Conservation (phyloP, 192 early-diverging fungal genomes). For the Spizellomyces punctatus region DNA sequence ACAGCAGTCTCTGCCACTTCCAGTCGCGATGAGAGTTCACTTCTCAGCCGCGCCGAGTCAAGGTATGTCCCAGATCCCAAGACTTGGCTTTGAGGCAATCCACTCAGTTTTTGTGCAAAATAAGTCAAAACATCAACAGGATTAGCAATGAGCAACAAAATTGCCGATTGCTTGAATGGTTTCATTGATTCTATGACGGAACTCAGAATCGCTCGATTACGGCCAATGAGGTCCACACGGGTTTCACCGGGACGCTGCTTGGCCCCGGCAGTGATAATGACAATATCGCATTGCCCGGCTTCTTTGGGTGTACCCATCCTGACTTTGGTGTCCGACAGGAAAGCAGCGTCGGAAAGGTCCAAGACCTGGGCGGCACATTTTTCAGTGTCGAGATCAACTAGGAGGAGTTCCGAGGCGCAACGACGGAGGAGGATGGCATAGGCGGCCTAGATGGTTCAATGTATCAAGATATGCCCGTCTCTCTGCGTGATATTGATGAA, state of each 20-base stretch:
- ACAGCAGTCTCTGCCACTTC: slow-evolving; percentile 71
- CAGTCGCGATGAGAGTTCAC: slow-evolving; percentile 53
- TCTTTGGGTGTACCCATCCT: slow-evolving; percentile 64
- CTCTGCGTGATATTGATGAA: background rate
- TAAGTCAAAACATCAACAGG: slow-evolving; percentile 82
- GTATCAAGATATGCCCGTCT: background rate
- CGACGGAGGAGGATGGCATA: slow-evolving; percentile 15
- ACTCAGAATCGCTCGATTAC: slow-evolving; percentile 78
- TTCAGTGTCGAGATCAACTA: slow-evolving; percentile 43
- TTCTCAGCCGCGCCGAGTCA: slow-evolving; percentile 73
- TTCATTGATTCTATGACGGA: slow-evolving; percentile 71
- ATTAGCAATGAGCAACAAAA: slow-evolving; percentile 78
- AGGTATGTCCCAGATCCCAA: slow-evolving; percentile 86
- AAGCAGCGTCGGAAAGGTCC: slow-evolving; percentile 81
- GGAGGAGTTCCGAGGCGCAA: slow-evolving; percentile 15
- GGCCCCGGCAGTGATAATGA: slow-evolving; percentile 83
- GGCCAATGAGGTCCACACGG: slow-evolving; percentile 67
- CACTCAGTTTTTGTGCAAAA: slow-evolving; percentile 82
- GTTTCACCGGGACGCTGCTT: slow-evolving; percentile 78
- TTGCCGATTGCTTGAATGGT: slow-evolving; percentile 69
- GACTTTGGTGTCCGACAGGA: slow-evolving; percentile 65
- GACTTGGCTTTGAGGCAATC: slow-evolving; percentile 75
- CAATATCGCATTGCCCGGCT: slow-evolving; percentile 80
- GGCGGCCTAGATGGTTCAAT: slow-evolving; percentile 3
- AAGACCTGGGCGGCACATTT: slow-evolving; percentile 74